Base-by-base conservation (phyloP, 495 filamentous ascomycete genomes). In the Podospora conica region DNA sequence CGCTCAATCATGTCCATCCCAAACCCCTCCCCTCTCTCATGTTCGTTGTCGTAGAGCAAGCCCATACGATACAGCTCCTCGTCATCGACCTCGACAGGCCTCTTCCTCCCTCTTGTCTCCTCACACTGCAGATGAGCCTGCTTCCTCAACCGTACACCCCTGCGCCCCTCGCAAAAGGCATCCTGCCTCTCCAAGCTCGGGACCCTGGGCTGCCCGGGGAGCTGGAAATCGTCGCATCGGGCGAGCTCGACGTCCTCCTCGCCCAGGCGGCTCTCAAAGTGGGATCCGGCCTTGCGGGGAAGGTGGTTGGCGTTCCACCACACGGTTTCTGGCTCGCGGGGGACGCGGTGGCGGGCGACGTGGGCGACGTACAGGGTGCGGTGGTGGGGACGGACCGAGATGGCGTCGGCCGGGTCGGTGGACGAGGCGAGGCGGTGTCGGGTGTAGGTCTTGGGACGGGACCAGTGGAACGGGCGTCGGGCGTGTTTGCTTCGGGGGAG, bases 141-240 rank as follows among this genome's bases (percentile, higher is more conserved):
- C 11, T 33, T 53, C 31, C 10, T 25, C 57, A 31, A 2, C 40
- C 31, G 55, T 24, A 55, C 71, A 1, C 59, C 55, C 0, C 70
- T 72, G 55, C 65, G 59, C 3, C 69, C 73, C 23, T 75, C 76
- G 12, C 74, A 70, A 40, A 82, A 82, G 21, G 80, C 80, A 57
- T 78, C 77, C 65, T 82, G 76, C 9, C 80, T 70, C 63, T 79
- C 72, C 27, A 82, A 72, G 1, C 72, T 73, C 0, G 79, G 79
- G 11, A 68, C 74, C 3, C 71, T n/a, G 22, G 28, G 31, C 61
- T 79, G 74, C 54, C 71, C 61, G 20, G 78, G 75, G 7, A 79
- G 61, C 2, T 48, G 25, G 15, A 75, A 55, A 21, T 58, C 65
- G 15, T 66, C 10, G 0, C 15, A 69, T 31, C 74, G 73, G 6